Base-by-base conservation (phyloP, 1,284 basidiomycete genomes). In the Mycena citricolor region DNA sequence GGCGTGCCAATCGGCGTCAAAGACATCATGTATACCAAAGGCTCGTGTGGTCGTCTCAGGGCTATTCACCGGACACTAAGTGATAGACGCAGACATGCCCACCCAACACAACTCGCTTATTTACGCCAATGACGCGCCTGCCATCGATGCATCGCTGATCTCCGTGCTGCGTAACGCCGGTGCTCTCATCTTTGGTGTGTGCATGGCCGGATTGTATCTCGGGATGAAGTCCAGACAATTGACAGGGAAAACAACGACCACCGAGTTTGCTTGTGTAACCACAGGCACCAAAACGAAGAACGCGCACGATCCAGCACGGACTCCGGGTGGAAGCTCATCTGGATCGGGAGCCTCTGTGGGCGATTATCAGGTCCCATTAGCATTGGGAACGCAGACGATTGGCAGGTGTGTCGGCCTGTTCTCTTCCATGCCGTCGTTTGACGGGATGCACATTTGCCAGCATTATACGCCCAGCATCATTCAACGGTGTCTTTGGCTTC, bases 331-430 rank as follows among this genome's bases (percentile, higher is more conserved):
- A 3, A 54, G 52, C 11, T 56, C 54, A 23, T 47, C 49, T 7
- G 54, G 54, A 17, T 56, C 54, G 5, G 54, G 42, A n/a, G 54
- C 54, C 20, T 51, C 54, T n/a, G 54, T 56, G 13, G 54, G 36
- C 5, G 54, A 54, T 31, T 37, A 49, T 12, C 54, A 56, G 31
- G 49, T 54, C 2, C 54, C 54, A 3, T n/a, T 56, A 19, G 42
- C 52, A n/a, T 38, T 56, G 4, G 54, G 51, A 12, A 54, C 51
- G 13, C 54, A 54, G 23, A 53, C 54, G 5, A 29, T 42, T 8
- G 54, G 54, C 22, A 55, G 52, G 47, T 45, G 36, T 3, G 12
- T 21, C 20, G n/a, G n/a, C n/a, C 12, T 14, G 14, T 11, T 1
- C 24, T 12, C 11, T 26, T 11, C 19, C 12, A 4, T 23, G 20